Conservation (phyloP, 1,139 yeast genomes). For the Pichia sp. region DNA sequence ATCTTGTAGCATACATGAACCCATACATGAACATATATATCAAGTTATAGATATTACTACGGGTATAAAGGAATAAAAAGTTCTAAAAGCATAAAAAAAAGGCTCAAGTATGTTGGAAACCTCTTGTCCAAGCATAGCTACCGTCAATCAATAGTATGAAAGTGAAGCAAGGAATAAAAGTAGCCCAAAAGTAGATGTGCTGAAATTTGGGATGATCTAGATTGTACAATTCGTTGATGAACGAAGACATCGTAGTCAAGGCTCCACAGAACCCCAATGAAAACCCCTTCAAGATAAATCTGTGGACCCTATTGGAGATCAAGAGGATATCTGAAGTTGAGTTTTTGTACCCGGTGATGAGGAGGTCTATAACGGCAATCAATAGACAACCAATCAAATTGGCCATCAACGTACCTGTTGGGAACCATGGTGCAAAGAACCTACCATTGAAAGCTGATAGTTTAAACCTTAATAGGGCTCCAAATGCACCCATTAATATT, state of each 20-base stretch:
- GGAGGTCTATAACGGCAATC: conserved; percentile 50
- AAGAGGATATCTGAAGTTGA: conserved; percentile 24
- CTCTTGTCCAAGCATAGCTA: conserved; percentile 48
- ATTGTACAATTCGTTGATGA: conserved; percentile 58
- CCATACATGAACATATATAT: neutral
- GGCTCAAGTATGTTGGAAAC: conserved; percentile 22
- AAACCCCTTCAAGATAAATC: conserved; percentile 55
- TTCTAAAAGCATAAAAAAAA: neutral
- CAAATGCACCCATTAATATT: conserved; percentile 59
- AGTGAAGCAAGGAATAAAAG: conserved; percentile 39
- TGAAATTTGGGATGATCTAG: conserved; percentile 28
- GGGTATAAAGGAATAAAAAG: neutral
- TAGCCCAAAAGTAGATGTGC: conserved; percentile 36
- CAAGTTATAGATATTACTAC: neutral
- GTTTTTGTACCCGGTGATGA: conserved; percentile 42
- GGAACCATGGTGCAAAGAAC: conserved; percentile 38
- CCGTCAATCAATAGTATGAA: conserved; percentile 48
- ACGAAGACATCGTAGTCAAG: conserved; percentile 73
- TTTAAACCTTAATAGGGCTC: conserved; percentile 58
- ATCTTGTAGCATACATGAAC: neutral
- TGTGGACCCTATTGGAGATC: conserved; percentile 35
- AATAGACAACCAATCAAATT: conserved; percentile 58
- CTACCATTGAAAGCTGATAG: conserved; percentile 40
- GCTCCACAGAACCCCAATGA: conserved; percentile 74
- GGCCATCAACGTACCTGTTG: conserved; percentile 70